Conservation (phyloP, 2,329 filamentous ascomycete genomes). For the Escovopsis weberi region DNA sequence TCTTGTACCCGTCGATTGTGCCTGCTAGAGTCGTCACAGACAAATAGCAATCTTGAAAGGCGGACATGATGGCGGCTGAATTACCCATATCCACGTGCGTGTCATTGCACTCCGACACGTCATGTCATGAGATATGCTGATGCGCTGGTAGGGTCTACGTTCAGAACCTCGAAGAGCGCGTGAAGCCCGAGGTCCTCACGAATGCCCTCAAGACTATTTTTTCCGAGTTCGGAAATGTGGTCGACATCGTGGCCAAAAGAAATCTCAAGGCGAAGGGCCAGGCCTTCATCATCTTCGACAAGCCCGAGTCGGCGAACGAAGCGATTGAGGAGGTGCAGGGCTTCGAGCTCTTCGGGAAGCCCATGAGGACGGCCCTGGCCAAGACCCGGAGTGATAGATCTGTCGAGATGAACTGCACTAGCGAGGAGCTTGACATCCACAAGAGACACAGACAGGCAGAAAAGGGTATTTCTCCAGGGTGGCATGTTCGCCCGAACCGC, state of each 20-base stretch:
- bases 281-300: slow-evolving; percentile 86
- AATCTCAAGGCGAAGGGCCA: slow-evolving; percentile 90
- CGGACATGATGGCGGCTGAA: slow-evolving; percentile 22
- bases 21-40: too few species aligned
- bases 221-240: slow-evolving; percentile 70
- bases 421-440: slow-evolving; percentile 75
- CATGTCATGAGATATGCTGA: slow-evolving; percentile 23
- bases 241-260: slow-evolving; percentile 77
- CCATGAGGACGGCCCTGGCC: slow-evolving; percentile 73
- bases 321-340: slow-evolving; percentile 84
- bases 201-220: slow-evolving; percentile 65
- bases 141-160: slow-evolving; percentile 42
- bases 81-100: slow-evolving; percentile 52
- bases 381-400: slow-evolving; percentile 78
- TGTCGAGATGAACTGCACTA: slow-evolving; percentile 55
- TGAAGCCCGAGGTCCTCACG: slow-evolving; percentile 67
- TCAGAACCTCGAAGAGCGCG: slow-evolving; percentile 82
- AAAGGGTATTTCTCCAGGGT: slow-evolving; percentile 54
- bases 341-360: slow-evolving; percentile 85
- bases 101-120: slow-evolving; percentile 59
- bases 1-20: too few species aligned
- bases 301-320: slow-evolving; percentile 58
- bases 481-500: neutral
- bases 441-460: slow-evolving; percentile 73
- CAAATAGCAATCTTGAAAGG: neutral